Evolutionary conservation across 805 yeast genomes (phyloP), one percentile per base, ranked within the genome.

Genomic region (Yarrowia sp.): DNA sequence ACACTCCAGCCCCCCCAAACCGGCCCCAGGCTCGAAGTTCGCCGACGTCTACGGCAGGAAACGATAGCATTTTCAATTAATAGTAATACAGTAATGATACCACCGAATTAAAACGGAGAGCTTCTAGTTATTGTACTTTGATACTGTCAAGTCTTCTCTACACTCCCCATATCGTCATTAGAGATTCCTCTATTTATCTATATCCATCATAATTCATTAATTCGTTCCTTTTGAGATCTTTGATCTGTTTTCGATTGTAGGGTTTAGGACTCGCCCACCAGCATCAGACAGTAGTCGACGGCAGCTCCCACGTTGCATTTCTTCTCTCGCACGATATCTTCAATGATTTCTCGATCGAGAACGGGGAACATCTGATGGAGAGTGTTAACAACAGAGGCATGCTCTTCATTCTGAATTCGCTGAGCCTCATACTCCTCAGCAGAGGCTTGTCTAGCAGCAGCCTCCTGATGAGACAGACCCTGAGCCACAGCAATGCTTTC

Each of bases 301-400:
- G 93, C 89, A 10, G 83, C 84, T 38, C 92, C 96, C 7, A 90
- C 80, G 63, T 87, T 81, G 39, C 89, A 88, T 70, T 85, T 82
- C 74, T 88, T 89, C 76, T 87, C 85, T 1, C 79, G 77, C 39
- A 92, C 83, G 3, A 92, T 87, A 74, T 92, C 97, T 67, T 82
- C 84, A 61, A 92, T 82, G 1, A 92, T 79, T 0, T 85, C 90
- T 61, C 79, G 78, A 72, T 91, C 97, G 69, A 92, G 79, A 53
- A 80, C 81, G 0, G 97, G 96, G 76, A 92, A 92, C 86, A 92
- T 89, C 58, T 86, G 86, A 36, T 78, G 78, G 66, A 92, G 79
- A 2, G 84, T 84, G 1, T 77, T 78, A 30, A 83, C 79, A 2
- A 86, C 83, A 50, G 81, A 80, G 19, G 79, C 76, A 44, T 78